Evolutionary conservation across 148 eudicot genomes (phyloP), one percentile per base, ranked within the genome.

Genomic region (Diospyros kaki): DNA sequence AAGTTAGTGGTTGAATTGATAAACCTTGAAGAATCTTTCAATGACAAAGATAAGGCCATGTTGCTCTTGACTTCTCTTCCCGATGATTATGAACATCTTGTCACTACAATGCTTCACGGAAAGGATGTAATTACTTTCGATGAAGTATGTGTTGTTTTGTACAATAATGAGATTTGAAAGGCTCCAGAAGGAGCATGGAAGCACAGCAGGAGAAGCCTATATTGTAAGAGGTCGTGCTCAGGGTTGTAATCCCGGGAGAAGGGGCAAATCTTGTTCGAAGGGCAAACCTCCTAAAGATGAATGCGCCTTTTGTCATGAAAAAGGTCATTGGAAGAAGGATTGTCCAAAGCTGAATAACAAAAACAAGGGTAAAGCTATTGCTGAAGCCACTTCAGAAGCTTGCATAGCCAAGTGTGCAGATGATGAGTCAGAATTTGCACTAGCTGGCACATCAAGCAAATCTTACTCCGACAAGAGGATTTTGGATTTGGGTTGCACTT

Each of bases 1-100:
- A 64, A 9, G 1, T 17, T 52, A 50, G 2, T 74, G 5, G 28
- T 43, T 38, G 69, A 66, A 53, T 45, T 74, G 38, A 6, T 62
- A 65, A 74, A 64, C n/a, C 5, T 65, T 12, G 61, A 65, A 17
- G 77, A 48, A 5, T 12, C 48, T 17, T 7, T 74, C 4, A 42
- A 74, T 0, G 70, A 74, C 54, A 71, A 74, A 10, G 70, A 74
- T 60, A 64, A 28, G 10, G 70, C 70, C 4, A 38, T 52, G 11
- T 39, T 64, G 3, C 52, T 55, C 4, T 6, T 55, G 3, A 10
- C 4, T 13, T 55, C 58, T 13, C 58, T 55, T 55, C 58, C 58
- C 4, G 58, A 55, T 55, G 12, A 9, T 7, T 55, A 6, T 6
- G 58, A 55, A 6, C 58, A 55, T 14, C 15, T 55, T 9, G 3